phyloP scores from a whole-genome alignment of 2,329 filamentous ascomycete species.

The Huntiella savannae region DNA sequence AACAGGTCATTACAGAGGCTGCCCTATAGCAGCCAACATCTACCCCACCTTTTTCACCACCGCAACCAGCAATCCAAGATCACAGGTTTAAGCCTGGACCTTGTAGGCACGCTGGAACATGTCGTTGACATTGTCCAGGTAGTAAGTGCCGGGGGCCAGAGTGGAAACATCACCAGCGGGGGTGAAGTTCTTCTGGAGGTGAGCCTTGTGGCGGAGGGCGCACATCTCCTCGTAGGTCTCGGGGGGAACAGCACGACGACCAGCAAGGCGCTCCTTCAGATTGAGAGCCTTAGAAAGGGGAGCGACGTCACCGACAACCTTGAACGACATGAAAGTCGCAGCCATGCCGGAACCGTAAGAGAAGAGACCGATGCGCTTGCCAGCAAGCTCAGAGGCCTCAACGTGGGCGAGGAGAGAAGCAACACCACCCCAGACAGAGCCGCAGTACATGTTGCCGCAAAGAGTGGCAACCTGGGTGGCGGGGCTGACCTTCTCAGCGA shows the following conservation, averaged over 20 bases:
- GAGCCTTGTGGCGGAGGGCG: conserved; percentile 61
- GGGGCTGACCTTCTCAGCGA: conserved; percentile 57
- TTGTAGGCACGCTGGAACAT: conserved; percentile 71
- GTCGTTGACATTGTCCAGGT: conserved; percentile 61
- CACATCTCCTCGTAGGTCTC: conserved; percentile 63
- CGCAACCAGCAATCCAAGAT: neutral
- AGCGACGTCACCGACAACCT: conserved; percentile 51
- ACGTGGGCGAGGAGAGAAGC: conserved; percentile 49
- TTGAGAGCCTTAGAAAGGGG: conserved; percentile 48
- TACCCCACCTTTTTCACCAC: conserved; percentile 5
- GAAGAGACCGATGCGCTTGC: conserved; percentile 59
- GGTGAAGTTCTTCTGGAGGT: conserved; percentile 61
- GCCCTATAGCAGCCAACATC: neutral
- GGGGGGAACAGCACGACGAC: conserved; percentile 46
- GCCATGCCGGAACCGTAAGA: conserved; percentile 63
- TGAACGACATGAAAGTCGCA: conserved; percentile 54
- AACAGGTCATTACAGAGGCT: neutral
- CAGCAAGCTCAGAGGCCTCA: conserved; percentile 41
- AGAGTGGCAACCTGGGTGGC: conserved; percentile 58
- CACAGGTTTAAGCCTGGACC: conserved; percentile 43
- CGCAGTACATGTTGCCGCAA: conserved; percentile 52
- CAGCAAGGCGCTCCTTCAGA: conserved; percentile 47
- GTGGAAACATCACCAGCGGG: conserved; percentile 50
- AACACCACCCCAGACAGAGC: conserved; percentile 58
- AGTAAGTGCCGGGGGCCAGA: conserved; percentile 51